Conservation (phyloP, 2,329 filamentous ascomycete species). For the Colletotrichum sp. region DNA sequence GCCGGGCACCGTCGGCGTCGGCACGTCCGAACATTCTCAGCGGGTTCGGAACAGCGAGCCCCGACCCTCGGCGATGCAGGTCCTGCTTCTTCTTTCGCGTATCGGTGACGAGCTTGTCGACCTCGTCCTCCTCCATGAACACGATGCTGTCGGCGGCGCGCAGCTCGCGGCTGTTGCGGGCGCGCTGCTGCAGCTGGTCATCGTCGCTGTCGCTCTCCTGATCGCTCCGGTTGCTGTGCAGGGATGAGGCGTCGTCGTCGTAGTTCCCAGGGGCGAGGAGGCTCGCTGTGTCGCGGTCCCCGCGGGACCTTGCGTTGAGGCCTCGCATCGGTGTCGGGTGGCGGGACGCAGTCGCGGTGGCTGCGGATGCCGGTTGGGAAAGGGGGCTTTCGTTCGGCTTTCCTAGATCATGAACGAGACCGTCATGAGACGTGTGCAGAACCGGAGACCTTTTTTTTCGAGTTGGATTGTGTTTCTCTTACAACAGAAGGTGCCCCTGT, state of each 20-base stretch:
- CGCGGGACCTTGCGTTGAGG: conserved; percentile 1
- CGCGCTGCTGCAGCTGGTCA: conserved; percentile 69
- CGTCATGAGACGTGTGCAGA: neutral
- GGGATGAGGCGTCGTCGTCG: conserved; percentile 72
- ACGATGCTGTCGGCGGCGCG: conserved; percentile 73
- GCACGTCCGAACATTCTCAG: conserved; percentile 46
- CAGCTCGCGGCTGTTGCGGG: conserved; percentile 72
- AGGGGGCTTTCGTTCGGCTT: neutral
- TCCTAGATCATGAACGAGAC: neutral
- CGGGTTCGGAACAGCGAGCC: conserved; percentile 55
- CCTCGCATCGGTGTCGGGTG: conserved; percentile 16
- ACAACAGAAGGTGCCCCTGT: neutral
- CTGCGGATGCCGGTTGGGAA: neutral
- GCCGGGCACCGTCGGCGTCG: conserved; percentile 30
- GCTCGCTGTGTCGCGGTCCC: conserved; percentile 39
- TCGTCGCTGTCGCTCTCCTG: conserved; percentile 81
- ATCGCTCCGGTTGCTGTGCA: conserved; percentile 70
- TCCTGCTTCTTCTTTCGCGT: conserved; percentile 54
- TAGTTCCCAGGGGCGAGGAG: conserved; percentile 69
- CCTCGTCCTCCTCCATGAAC: conserved; percentile 77
- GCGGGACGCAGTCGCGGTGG: neutral
- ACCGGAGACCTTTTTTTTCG: neutral
- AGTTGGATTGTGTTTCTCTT: neutral
- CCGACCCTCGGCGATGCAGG: conserved; percentile 53
- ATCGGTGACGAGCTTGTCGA: conserved; percentile 63